phyloP scores from a whole-genome alignment of 371 early-diverging fungal species.

The Apophysomyces sp. region DNA sequence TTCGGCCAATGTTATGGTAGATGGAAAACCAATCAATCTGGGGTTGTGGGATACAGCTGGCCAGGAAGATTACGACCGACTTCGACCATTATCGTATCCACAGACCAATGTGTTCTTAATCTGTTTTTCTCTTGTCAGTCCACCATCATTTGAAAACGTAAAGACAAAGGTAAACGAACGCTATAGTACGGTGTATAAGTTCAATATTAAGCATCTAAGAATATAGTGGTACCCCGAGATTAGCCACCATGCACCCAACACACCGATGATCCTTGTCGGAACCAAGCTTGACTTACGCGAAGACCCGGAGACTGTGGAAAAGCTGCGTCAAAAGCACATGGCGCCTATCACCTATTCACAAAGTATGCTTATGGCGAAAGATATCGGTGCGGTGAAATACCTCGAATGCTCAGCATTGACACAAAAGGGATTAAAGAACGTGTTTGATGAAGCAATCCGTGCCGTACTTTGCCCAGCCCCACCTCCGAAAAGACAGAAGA shows the following conservation, averaged over 20 bases:
- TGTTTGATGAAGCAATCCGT: conserved; percentile 97
- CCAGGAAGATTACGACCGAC: conserved; percentile 99
- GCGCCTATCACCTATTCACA: conserved; percentile 89
- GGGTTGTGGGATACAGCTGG: conserved; percentile 98
- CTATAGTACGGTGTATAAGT: background rate
- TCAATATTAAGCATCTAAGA: background rate
- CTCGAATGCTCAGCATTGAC: conserved; percentile 99
- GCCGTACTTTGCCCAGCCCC: conserved; percentile 71
- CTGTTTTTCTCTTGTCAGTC: conserved; percentile 79
- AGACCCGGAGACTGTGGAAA: conserved; percentile 86
- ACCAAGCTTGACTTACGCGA: conserved; percentile 98
- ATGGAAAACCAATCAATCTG: conserved; percentile 77
- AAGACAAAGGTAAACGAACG: conserved; percentile 59
- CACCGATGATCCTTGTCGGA: conserved; percentile 97
- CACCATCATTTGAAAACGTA: conserved; percentile 78
- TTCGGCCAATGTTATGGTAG: conserved; percentile 79
- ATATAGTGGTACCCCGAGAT: conserved; percentile 96
- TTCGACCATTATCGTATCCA: conserved; percentile 87
- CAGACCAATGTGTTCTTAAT: conserved; percentile 88
- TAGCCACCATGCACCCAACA: conserved; percentile 91
- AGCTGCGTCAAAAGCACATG: conserved; percentile 86
- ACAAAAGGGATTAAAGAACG: conserved; percentile 96
- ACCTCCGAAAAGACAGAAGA: conserved; percentile 55
- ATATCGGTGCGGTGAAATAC: conserved; percentile 90
- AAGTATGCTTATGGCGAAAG: conserved; percentile 89